A percentile compares a stretch with the other conserved stretches of the same genome.
Evolutionary conservation across 345 rosid species (phyloP).

Genomic region (Euphorbia pulcherrima): DNA sequence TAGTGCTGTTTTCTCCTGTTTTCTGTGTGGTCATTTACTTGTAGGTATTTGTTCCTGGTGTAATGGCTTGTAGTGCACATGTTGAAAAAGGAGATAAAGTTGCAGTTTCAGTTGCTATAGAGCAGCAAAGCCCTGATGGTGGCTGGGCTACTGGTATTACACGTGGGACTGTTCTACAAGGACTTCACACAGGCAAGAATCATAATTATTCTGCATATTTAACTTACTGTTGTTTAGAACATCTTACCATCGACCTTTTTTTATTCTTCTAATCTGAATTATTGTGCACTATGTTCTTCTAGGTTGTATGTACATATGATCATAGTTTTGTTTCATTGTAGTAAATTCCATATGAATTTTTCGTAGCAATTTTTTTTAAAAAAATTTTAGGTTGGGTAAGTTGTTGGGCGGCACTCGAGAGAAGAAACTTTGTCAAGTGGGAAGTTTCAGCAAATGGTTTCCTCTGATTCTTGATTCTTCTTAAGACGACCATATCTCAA

Average conservation of each 20-base stretch:
- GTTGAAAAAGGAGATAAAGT: conserved; percentile 89
- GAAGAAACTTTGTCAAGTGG: background rate
- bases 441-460: background rate
- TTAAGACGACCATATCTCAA: background rate
- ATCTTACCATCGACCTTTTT: background rate
- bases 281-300: background rate
- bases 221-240: background rate
- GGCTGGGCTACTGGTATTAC: conserved; percentile 78
- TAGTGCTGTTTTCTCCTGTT: conserved; percentile 4
- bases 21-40: conserved; percentile 23
- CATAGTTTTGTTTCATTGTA: background rate
- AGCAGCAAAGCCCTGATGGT: conserved; percentile 64
- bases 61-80: conserved; percentile 91
- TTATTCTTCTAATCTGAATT: background rate
- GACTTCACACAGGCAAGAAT: conserved; percentile 60
- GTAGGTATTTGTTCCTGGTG: conserved; percentile 96
- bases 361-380: background rate
- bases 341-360: background rate
- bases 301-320: background rate
- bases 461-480: background rate
- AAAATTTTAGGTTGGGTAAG: background rate
- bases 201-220: background rate
- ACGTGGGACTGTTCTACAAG: conserved; percentile 89
- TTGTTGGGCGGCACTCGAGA: background rate
- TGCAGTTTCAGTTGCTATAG: conserved; percentile 92